A percentile compares a stretch with the other conserved stretches of the same genome.
These are phyloP conservation scores for Tolypocladium album DNA, from an alignment of 2,329 filamentous ascomycete species.

Conservation along the genomic window DNA sequence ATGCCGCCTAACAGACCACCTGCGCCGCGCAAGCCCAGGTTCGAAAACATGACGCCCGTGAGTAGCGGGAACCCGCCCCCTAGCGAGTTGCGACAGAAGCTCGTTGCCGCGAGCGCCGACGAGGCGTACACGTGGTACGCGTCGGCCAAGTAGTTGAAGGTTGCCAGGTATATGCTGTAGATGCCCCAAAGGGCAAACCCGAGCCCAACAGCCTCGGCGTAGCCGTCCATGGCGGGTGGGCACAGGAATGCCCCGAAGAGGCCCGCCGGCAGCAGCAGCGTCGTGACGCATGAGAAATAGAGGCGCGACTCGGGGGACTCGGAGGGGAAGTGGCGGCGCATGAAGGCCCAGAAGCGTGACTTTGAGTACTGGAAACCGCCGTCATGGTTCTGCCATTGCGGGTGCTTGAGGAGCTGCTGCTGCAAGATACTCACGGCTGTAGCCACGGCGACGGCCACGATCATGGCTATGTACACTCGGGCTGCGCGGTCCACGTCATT, in stretches of 20 bases:
- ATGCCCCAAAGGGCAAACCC: constrained; percentile 75
- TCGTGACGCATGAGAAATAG: constrained; percentile 73
- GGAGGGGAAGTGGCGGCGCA: constrained; percentile 34
- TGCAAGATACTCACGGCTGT: constrained; percentile 62
- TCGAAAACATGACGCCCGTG: constrained; percentile 60
- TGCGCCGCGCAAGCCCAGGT: constrained; percentile 59
- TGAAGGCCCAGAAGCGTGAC: constrained; percentile 30
- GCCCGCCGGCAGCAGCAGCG: constrained; percentile 64
- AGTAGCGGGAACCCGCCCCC: constrained; percentile 75
- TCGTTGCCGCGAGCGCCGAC: constrained; percentile 77
- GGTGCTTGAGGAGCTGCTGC: constrained; percentile 49
- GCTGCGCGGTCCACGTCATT: constrained; percentile 55
- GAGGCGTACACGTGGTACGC: constrained; percentile 78
- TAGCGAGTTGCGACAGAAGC: constrained; percentile 74
- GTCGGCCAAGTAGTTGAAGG: constrained; percentile 90
- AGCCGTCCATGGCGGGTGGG: constrained; percentile 12
- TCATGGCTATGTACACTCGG: constrained; percentile 64
- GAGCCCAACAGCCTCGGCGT: constrained; percentile 43
- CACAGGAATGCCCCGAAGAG: constrained; percentile 43
- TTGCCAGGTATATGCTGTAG: constrained; percentile 74
- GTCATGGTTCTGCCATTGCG: constrained; percentile 18
- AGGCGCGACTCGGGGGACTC: constrained; percentile 65
- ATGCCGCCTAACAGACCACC: constrained; percentile 69
- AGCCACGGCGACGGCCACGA: constrained; percentile 53
- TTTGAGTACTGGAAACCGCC: constrained; percentile 10